Evolutionary conservation across 768 basidiomycete genomes (phyloP).

Genomic region (Serendipita sp.): DNA sequence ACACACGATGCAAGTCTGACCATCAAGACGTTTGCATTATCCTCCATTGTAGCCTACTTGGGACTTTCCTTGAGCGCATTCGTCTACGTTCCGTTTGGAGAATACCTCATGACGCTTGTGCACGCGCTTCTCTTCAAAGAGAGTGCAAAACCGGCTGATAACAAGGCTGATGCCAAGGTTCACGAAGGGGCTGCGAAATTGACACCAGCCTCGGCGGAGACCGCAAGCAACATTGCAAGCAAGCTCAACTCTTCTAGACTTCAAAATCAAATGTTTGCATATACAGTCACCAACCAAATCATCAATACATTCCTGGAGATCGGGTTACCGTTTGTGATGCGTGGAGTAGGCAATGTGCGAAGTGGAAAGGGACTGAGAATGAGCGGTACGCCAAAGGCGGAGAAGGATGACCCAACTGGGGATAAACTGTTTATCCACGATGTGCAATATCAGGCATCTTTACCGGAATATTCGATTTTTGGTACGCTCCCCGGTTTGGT

Average conservation of each 20-base stretch:
- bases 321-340: constrained; percentile 60
- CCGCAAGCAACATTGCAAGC: not conserved
- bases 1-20: constrained; percentile 66
- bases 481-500: constrained; percentile 18
- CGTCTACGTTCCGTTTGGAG: constrained; percentile 88
- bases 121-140: constrained; percentile 15
- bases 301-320: constrained; percentile 64
- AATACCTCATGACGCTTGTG: constrained; percentile 52
- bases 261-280: constrained; percentile 86
- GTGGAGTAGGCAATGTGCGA: constrained; percentile 36
- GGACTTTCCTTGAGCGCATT: constrained; percentile 88
- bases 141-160: constrained; percentile 17
- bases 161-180: constrained; percentile 47
- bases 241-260: constrained; percentile 31
- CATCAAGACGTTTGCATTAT: constrained; percentile 78
- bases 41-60: constrained; percentile 78
- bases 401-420: not conserved
- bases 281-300: constrained; percentile 75
- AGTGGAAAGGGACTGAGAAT: constrained; percentile 23
- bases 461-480: constrained; percentile 70
- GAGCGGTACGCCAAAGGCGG: not conserved
- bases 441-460: constrained; percentile 56
- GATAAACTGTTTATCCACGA: constrained; percentile 68
- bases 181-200: constrained; percentile 15
- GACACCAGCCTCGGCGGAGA: not conserved